A percentile compares a stretch with the other conserved stretches of the same genome.
phyloP scores from a whole-genome alignment of 1,284 basidiomycete genomes.

The Microbotryum intermedium region DNA sequence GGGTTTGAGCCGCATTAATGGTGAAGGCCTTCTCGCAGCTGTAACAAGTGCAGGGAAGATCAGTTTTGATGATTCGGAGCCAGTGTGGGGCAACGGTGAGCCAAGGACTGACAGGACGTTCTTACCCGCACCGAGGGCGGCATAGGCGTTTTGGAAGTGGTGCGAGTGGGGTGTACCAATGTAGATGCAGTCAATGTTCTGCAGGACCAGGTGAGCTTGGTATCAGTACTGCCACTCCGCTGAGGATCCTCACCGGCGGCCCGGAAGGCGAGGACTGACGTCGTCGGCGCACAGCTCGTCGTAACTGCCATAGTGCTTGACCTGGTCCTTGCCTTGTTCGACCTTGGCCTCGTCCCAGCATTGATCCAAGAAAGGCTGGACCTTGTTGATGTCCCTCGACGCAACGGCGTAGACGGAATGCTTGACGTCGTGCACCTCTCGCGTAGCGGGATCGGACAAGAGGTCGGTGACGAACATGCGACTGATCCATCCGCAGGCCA shows the following conservation, averaged over 20 bases:
- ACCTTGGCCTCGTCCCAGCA: constrained; percentile 34
- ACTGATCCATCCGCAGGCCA: constrained; percentile 35
- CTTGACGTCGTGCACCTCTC: constrained; percentile 40
- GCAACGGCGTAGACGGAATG: constrained; percentile 46
- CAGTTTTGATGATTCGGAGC: not conserved
- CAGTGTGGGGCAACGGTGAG: not conserved
- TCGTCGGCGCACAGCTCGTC: constrained; percentile 40
- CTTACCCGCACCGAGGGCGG: constrained; percentile 43
- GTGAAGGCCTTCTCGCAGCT: constrained; percentile 43
- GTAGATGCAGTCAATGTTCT: constrained; percentile 45
- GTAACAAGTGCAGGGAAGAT: too few relatives aligned
- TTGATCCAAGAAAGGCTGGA: constrained; percentile 40
- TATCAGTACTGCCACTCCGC: too few relatives aligned
- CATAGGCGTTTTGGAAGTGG: constrained; percentile 42
- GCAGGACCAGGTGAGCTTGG: not conserved
- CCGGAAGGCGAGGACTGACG: constrained; percentile 7
- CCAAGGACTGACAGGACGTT: constrained; percentile 34
- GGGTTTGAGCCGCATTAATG: constrained; percentile 44
- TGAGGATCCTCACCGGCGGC: not conserved
- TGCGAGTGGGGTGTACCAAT: constrained; percentile 45
- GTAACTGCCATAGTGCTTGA: constrained; percentile 38
- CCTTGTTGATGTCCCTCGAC: constrained; percentile 39
- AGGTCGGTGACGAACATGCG: constrained; percentile 42
- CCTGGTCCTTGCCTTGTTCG: constrained; percentile 25
- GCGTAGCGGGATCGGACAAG: constrained; percentile 35